A percentile compares a stretch with the other conserved stretches of the same genome.
phyloP scores from a whole-genome alignment of 192 early-diverging fungal species.

The Backusella sp. region DNA sequence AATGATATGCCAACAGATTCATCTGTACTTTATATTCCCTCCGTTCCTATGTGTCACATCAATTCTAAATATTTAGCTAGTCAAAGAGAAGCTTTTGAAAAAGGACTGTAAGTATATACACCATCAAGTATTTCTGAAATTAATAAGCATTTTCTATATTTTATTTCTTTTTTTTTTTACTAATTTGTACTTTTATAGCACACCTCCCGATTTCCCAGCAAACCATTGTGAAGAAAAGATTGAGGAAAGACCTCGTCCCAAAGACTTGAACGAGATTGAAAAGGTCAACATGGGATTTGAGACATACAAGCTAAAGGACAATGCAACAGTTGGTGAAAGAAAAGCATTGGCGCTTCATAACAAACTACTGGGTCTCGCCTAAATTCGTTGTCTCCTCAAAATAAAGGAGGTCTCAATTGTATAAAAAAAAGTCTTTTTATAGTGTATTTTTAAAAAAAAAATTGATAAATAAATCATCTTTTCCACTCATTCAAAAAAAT shows the following conservation, averaged over 20 bases:
- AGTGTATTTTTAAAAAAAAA: neutral
- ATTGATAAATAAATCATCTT: neutral
- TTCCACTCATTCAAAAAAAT: constrained; percentile 1
- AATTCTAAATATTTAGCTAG: constrained; percentile 18
- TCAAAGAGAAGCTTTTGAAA: constrained; percentile 25
- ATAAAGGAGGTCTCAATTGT: neutral
- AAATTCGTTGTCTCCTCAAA: neutral
- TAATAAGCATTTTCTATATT: neutral
- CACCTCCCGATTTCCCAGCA: constrained; percentile 34
- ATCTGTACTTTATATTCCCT: constrained; percentile 35
- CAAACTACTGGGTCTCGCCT: constrained; percentile 1
- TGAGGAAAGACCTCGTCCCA: constrained; percentile 20
- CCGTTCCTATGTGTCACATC: constrained; percentile 26
- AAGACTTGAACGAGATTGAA: neutral
- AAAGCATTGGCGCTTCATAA: constrained; percentile 11
- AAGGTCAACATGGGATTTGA: constrained; percentile 25
- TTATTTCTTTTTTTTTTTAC: neutral
- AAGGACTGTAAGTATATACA: constrained; percentile 26
- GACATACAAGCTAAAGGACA: neutral
- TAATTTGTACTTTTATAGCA: constrained; percentile 17
- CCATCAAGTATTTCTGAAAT: neutral
- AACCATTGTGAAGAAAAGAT: constrained; percentile 24
- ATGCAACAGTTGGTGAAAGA: neutral
- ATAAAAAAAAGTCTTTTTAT: neutral
- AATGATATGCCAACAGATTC: constrained; percentile 23